Percentiles rank a stretch among this genome's conserved stretches.
phyloP scores from a whole-genome alignment of 2,329 filamentous ascomycete species.

The Grosmannia huntii region DNA sequence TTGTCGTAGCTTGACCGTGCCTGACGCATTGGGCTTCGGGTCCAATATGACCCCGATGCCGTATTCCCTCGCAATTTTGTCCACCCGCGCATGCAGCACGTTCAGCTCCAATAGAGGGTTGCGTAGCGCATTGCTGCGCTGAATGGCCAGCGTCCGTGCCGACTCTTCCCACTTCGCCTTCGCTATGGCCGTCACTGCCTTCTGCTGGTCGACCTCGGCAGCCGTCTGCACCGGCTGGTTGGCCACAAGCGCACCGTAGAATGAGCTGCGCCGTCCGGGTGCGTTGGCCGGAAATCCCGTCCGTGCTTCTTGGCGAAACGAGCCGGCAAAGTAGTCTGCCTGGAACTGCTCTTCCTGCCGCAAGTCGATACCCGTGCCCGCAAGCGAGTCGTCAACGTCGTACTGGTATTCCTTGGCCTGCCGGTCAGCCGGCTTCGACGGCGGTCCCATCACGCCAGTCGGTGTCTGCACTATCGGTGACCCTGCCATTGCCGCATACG shows the following conservation, averaged over 20 bases:
- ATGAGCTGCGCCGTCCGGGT: constrained; percentile 40
- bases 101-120: constrained; percentile 61
- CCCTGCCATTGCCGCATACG: constrained; percentile 5
- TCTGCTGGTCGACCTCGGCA: constrained; percentile 41
- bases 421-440: constrained; percentile 48
- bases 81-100: constrained; percentile 43
- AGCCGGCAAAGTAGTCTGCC: constrained; percentile 49
- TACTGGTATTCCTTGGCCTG: constrained; percentile 51
- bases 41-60: constrained; percentile 44
- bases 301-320: constrained; percentile 29
- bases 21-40: constrained; percentile 29
- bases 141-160: constrained; percentile 45
- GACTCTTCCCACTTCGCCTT: constrained; percentile 54
- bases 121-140: constrained; percentile 54
- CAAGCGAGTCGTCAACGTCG: constrained; percentile 72
- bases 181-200: constrained; percentile 51
- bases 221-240: constrained; percentile 45
- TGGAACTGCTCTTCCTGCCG: constrained; percentile 76
- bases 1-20: constrained; percentile 34
- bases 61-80: constrained; percentile 45
- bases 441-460: constrained; percentile 38
- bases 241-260: constrained; percentile 52
- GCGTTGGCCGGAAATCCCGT: constrained; percentile 43
- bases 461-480: constrained; percentile 6
- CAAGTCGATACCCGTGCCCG: constrained; percentile 75